Conservation (phyloP, 139 green algal species). For the Chlorella ohadii region DNA sequence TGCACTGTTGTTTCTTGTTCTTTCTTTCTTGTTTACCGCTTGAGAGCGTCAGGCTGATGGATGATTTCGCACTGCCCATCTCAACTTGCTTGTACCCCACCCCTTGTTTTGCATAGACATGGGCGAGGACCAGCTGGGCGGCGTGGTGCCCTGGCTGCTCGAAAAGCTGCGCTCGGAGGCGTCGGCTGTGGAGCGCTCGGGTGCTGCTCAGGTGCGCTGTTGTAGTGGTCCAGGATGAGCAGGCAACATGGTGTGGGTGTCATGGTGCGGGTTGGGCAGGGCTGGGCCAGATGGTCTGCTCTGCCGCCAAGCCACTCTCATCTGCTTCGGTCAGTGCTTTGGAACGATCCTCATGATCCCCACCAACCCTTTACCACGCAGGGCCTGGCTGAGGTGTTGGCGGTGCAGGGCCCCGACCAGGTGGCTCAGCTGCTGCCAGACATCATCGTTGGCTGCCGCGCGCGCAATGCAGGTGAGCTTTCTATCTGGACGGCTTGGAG, state of each 20-base stretch:
- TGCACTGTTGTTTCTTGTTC: no score
- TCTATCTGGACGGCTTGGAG: no score
- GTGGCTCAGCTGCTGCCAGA: conserved; percentile 89
- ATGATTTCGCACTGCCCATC: no score
- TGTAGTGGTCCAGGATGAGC: background rate
- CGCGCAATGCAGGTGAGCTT: conserved; percentile 25
- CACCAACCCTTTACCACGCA: conserved; percentile 27
- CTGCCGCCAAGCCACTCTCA: no score
- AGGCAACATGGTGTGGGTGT: no score
- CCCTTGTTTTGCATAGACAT: conserved; percentile 77
- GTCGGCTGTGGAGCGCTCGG: conserved; percentile 64
- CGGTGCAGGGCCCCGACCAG: conserved; percentile 74
- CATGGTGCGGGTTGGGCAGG: no score
- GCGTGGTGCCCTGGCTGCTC: conserved; percentile 92
- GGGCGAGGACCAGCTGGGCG: conserved; percentile 72
- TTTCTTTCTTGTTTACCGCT: no score
- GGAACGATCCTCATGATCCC: no score
- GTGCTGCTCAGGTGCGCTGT: conserved; percentile 60
- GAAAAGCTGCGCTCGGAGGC: conserved; percentile 77
- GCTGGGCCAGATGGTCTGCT: no score
- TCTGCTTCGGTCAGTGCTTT: no score
- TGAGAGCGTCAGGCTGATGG: no score
- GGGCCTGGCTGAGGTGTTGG: conserved; percentile 91
- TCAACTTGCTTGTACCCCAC: no score
- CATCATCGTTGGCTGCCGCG: conserved; percentile 72